phyloP scores from a whole-genome alignment of 2,329 filamentous ascomycete genomes.

The Fusarium torulosum region DNA sequence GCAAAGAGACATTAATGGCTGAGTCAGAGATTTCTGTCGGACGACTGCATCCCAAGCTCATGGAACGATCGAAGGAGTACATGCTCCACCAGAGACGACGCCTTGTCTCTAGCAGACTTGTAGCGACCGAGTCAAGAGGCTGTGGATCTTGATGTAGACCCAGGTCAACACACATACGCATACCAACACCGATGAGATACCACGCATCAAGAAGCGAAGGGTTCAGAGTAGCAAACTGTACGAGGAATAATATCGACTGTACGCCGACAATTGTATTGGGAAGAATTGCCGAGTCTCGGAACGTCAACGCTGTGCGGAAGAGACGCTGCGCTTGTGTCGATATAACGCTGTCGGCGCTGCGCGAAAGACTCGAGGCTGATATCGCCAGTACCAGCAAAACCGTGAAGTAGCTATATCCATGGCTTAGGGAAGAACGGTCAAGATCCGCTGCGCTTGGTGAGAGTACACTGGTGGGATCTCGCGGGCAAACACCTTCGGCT shows the following conservation, averaged over 20 bases:
- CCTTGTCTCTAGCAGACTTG: constrained; percentile 4
- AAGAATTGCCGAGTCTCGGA: constrained; percentile 5
- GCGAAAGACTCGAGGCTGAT: constrained; percentile 16
- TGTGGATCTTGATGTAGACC: constrained; percentile 13
- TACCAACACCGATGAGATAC: constrained; percentile 18
- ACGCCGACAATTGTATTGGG: constrained; percentile 12
- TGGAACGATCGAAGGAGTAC: constrained; percentile 18
- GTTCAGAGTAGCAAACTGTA: constrained; percentile 19
- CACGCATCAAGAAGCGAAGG: constrained; percentile 10
- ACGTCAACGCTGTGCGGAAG: neutral
- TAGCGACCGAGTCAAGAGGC: neutral
- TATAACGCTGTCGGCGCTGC: constrained; percentile 19
- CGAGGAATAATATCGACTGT: neutral
- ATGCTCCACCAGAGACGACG: constrained; percentile 21
- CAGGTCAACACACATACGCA: constrained; percentile 25
- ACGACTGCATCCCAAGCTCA: constrained; percentile 17
- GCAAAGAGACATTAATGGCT: neutral
- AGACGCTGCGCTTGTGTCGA: constrained; percentile 3
- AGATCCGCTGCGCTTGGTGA: neutral
- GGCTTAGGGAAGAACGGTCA: neutral
- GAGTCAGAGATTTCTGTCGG: constrained; percentile 23
- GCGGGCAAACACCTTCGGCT: neutral
- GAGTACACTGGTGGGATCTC: neutral
- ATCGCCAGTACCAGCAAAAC: neutral
- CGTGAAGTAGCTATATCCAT: constrained; percentile 5